Base-by-base conservation (phyloP, 176 grass and related monocot species). In the Triticum monococcum region DNA sequence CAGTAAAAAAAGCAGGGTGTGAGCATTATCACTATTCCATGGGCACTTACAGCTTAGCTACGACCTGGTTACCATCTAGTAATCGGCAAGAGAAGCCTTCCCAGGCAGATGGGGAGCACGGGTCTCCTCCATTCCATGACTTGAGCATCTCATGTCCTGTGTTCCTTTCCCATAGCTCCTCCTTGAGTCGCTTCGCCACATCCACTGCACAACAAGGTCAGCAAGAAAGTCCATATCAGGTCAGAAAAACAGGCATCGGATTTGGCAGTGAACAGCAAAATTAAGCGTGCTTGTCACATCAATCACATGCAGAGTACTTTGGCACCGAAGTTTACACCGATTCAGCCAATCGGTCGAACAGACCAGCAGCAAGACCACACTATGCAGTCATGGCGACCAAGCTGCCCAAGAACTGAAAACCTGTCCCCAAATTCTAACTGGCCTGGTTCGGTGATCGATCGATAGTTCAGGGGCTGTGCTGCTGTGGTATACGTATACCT, bases 21-120 rank as follows among this genome's bases (percentile, higher is more conserved):
- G 36, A 41, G 0, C 36, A 41, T 45, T 41, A n/a, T 30, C 18
- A 66, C 2, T 17, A 24, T 81, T 33, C 36, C 10, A 31, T 50
- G 66, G 68, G 54, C 72, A 94, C 89, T 94, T 74, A 94, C 92
- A 94, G 77, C 64, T 89, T 89, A 35, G 65, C 70, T 7, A 94
- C 22, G 74, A 81, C 73, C 50, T 26, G 81, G 26, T 20, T 35
- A 8, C 40, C 71, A 41, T 87, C 82, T 62, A 77, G 89, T 14
- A 24, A 16, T 23, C 38, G 60, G 40, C 89, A 91, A 30, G 43
- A 62, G 38, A 94, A 82, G 4, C 92, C 92, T 82, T 94, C 75
- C 92, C 92, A 94, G 28, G 70, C 66, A 43, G 89, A 50, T 24
- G 86, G 89, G 14, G 72, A 87, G 23, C 92, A 94, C 12, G 92